A percentile compares a stretch with the other conserved stretches of the same genome.
phyloP scores from a whole-genome alignment of 768 basidiomycete genomes.

The Tulasnella sp. region DNA sequence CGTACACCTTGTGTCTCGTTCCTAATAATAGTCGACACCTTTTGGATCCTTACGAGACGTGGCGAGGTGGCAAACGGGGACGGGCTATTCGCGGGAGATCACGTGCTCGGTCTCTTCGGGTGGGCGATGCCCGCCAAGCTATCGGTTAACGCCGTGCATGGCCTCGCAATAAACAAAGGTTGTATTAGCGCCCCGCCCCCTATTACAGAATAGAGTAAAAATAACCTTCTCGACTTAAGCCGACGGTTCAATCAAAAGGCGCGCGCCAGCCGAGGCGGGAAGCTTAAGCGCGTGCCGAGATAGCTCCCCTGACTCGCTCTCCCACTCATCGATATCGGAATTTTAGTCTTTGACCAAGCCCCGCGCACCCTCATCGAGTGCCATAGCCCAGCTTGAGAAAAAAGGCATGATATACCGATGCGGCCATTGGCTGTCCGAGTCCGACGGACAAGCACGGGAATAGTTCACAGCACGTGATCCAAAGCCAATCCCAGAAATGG shows the following conservation, averaged over 20 bases:
- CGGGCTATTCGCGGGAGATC: not conserved
- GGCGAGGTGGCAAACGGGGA: not conserved
- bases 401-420: not conserved
- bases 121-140: not conserved
- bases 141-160: not conserved
- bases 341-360: too few species aligned
- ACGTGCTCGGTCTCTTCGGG: not conserved
- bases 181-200: not conserved
- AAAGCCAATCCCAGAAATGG: not conserved
- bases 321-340: too few species aligned
- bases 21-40: not conserved
- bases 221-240: not conserved
- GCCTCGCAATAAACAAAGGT: not conserved
- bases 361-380: too few species aligned
- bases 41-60: too few species aligned
- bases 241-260: not conserved
- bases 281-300: not conserved
- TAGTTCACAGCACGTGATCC: too few species aligned
- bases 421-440: not conserved
- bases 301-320: too few species aligned
- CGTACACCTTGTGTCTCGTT: not conserved
- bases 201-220: not conserved
- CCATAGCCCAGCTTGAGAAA: not conserved
- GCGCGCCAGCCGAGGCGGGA: not conserved
- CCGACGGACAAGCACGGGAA: too few species aligned